phyloP scores from a whole-genome alignment of 73 alveolate genomes.

The Paramecium sonneborni region DNA sequence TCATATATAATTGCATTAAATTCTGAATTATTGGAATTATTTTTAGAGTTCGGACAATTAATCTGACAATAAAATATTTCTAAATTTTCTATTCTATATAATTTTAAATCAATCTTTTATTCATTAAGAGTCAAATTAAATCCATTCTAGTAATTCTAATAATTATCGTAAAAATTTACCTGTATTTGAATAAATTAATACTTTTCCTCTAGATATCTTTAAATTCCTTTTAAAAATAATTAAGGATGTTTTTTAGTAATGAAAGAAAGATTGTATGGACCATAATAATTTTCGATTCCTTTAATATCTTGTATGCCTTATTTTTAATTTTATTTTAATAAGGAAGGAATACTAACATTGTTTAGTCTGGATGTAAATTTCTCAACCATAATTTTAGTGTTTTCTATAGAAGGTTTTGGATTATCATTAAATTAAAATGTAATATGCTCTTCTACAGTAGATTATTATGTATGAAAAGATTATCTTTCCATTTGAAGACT shows the following conservation, averaged over 20 bases:
- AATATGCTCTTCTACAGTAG: not conserved
- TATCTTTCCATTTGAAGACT: not conserved
- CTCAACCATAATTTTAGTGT: not conserved
- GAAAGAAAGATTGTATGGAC: not conserved
- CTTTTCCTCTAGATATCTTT: not conserved
- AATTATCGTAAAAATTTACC: not conserved
- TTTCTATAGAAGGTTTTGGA: not conserved
- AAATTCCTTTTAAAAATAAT: not conserved
- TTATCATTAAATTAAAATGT: not conserved
- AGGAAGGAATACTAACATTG: not conserved
- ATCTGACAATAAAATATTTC: not conserved
- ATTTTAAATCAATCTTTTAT: not conserved
- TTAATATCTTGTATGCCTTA: not conserved
- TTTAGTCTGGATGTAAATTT: not conserved
- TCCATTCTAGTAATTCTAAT: not conserved
- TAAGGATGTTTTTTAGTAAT: not conserved
- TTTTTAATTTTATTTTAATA: not conserved
- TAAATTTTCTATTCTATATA: not conserved
- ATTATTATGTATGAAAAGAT: not conserved
- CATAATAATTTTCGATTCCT: constrained; percentile 1
- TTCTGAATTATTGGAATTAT: not conserved
- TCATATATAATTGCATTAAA: not conserved
- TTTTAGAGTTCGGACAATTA: not conserved
- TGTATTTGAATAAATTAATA: not conserved
- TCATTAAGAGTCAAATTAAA: not conserved